Percentiles rank a stretch among this genome's conserved stretches.
phyloP scores from a whole-genome alignment of 306 rosid species.

The Albizia julibrissin region DNA sequence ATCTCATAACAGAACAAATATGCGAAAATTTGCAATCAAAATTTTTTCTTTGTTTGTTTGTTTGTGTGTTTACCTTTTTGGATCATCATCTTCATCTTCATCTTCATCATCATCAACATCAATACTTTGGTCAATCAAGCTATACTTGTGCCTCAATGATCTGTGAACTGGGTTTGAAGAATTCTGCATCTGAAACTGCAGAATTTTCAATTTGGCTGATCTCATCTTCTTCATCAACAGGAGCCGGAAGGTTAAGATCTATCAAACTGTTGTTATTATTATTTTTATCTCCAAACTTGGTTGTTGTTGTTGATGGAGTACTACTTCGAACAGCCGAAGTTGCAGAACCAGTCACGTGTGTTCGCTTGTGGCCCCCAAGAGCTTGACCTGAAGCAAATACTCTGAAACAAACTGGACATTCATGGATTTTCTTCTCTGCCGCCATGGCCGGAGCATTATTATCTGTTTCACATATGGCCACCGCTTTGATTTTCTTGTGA shows the following conservation, averaged over 20 bases:
- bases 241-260: constrained; percentile 98
- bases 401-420: constrained; percentile 86
- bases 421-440: constrained; percentile 60
- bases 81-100: background rate
- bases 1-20: constrained; percentile 30
- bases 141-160: constrained; percentile 19
- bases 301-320: background rate
- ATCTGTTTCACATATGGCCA: constrained; percentile 11
- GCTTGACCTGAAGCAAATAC: constrained; percentile 95
- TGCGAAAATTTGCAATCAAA: constrained; percentile 39
- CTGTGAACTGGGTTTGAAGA: constrained; percentile 49
- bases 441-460: constrained; percentile 3
- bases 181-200: constrained; percentile 83
- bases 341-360: constrained; percentile 59
- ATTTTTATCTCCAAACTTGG: constrained; percentile 43
- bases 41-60: background rate
- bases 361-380: constrained; percentile 94
- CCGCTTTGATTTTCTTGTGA: constrained; percentile 72
- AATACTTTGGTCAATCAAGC: constrained; percentile 12
- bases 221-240: constrained; percentile 73
- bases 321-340: constrained; percentile 13
- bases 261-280: constrained; percentile 35
- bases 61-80: constrained; percentile 38
- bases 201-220: constrained; percentile 72
- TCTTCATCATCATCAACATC: background rate